Evolutionary conservation across 179 eudicot genomes (phyloP).

Genomic region (Monotropa hypopitys): DNA sequence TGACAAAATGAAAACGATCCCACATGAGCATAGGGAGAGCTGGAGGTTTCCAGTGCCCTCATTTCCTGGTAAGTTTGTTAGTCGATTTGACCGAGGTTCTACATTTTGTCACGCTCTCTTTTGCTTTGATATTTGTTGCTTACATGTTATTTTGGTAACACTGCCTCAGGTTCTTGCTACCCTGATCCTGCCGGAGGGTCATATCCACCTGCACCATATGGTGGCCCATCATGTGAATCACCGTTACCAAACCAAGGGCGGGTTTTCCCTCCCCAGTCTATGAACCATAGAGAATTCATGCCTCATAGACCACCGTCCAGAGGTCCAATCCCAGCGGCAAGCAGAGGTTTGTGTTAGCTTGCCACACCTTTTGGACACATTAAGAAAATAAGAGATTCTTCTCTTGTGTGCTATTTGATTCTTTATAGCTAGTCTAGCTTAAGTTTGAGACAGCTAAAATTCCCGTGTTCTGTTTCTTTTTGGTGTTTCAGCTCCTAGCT

Average conservation of each 20-base stretch:
- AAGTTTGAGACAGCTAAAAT: background rate
- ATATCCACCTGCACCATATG: conserved; percentile 33
- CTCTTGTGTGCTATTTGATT: background rate
- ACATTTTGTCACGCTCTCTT: background rate
- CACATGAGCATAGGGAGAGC: conserved; percentile 45
- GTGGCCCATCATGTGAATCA: conserved; percentile 48
- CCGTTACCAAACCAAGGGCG: conserved; percentile 42
- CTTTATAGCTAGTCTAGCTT: background rate
- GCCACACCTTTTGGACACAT: background rate
- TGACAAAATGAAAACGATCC: conserved; percentile 37
- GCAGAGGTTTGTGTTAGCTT: conserved; percentile 44
- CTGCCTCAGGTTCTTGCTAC: conserved; percentile 31
- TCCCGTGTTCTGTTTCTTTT: background rate
- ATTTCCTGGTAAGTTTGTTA: conserved; percentile 32
- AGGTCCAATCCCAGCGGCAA: conserved; percentile 57
- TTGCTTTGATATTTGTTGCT: background rate
- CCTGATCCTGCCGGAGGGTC: conserved; percentile 34
- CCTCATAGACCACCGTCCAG: conserved; percentile 54
- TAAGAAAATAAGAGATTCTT: background rate
- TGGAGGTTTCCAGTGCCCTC: conserved; percentile 70
- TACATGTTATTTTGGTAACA: background rate
- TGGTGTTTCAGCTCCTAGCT: conserved; percentile 58
- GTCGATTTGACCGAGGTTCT: background rate
- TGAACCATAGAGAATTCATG: conserved; percentile 44
- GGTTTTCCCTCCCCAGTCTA: conserved; percentile 44